Conservation (phyloP, 2,329 filamentous ascomycete species). For the Trichoderma lentiforme region DNA sequence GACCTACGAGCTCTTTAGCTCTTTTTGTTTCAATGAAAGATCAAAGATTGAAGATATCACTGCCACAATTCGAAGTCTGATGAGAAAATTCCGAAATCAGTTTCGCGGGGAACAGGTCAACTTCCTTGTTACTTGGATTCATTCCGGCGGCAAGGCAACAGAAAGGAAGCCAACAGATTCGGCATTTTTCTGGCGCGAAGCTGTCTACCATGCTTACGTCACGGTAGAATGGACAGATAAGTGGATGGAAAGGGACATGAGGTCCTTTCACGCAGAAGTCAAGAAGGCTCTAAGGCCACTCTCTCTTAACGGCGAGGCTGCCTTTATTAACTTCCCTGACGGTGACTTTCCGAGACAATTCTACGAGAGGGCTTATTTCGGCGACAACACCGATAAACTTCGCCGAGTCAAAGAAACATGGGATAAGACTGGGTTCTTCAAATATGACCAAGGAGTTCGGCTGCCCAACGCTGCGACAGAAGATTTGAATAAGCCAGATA, state of each 20-base stretch:
- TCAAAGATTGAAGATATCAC: not conserved
- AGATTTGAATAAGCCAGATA: not conserved
- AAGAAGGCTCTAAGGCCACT: not conserved
- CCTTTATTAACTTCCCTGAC: not conserved
- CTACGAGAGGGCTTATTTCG: not conserved
- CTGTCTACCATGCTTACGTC: not conserved
- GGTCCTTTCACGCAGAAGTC: not conserved
- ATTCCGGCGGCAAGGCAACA: not conserved
- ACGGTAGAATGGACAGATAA: not conserved
- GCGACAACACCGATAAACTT: not conserved
- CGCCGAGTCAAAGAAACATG: not conserved
- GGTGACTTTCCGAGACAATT: not conserved
- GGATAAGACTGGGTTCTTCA: not conserved
- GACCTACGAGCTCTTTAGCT: not conserved
- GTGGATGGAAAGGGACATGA: slow-evolving; percentile 4
- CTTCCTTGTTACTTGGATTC: slow-evolving; percentile 2
- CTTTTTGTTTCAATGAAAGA: not conserved
- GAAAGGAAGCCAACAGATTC: not conserved
- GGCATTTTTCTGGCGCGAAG: not conserved
- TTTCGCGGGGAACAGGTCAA: not conserved
- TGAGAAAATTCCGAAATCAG: not conserved
- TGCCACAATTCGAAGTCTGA: not conserved
- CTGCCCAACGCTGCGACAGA: not conserved
- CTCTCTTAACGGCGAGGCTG: not conserved
- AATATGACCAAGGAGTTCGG: not conserved